Evolutionary conservation across 208 protist genomes (phyloP).

Genomic region (Crithidia fasciculata): DNA sequence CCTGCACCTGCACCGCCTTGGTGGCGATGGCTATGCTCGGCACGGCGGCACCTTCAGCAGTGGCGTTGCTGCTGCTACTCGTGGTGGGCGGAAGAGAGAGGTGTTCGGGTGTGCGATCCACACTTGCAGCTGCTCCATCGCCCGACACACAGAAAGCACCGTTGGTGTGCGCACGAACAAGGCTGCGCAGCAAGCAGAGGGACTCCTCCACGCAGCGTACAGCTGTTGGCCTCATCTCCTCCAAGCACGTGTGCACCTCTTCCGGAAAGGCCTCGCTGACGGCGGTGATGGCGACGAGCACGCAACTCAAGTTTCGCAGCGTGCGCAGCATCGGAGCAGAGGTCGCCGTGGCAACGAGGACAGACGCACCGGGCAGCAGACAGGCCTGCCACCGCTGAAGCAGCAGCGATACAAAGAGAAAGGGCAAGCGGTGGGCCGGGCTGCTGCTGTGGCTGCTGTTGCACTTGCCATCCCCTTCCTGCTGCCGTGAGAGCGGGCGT

Average conservation of each 20-base stretch:
- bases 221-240: constrained; percentile 1
- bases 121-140: not conserved
- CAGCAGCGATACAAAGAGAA: constrained; percentile 27
- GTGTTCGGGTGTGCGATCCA: too few relatives aligned
- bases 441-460: not conserved
- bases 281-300: constrained; percentile 20
- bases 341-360: not conserved
- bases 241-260: constrained; percentile 24
- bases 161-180: constrained; percentile 5
- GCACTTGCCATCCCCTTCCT: too few relatives aligned
- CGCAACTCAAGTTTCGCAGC: constrained; percentile 22
- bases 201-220: constrained; percentile 18
- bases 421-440: constrained; percentile 6
- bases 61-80: not conserved
- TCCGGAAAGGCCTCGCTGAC: constrained; percentile 20
- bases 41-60: not conserved
- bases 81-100: too few relatives aligned
- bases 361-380: not conserved
- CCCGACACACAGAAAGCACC: not conserved
- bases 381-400: constrained; percentile 29
- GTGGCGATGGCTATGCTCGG: not conserved
- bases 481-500: too few relatives aligned
- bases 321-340: constrained; percentile 3
- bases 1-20: constrained; percentile 23
- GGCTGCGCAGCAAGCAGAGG: constrained; percentile 12